Base-by-base conservation (phyloP, 805 yeast species). In the Debaryomyces hansenii region DNA sequence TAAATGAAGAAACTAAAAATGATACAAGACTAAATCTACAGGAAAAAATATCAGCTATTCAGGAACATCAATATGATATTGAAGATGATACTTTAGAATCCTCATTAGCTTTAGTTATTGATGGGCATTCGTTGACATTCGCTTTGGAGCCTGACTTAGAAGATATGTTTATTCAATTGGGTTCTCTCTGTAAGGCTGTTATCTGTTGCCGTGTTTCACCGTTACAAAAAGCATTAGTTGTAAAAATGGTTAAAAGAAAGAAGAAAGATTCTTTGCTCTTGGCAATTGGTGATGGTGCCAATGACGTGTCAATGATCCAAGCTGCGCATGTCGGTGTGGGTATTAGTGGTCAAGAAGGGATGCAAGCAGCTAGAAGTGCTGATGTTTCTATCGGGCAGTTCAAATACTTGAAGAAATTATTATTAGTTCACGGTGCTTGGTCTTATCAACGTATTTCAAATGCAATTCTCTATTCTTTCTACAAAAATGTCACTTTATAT, bases 281-380 rank as follows among this genome's bases (percentile, higher is more conserved):
- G 49, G 98, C 99, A 0, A 86, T 94, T 60, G 99, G 99, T 37
- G 99, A 94, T 68, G 99, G 99, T 60, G 99, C 99, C 2, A 94
- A 94, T 62, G 99, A 94, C 70, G 99, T 94, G 35, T 86, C 96
- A 32, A 94, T 94, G 99, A 94, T 94, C 54, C 99, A 94, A 67
- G 98, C 99, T 12, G 99, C 99, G 0, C 98, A 94, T 66, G 97
- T 94, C 44, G 99, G 99, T 52, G 96, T 94, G 20, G 99, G 99
- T 63, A 95, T 94, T 52, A 88, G 96, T 67, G 99, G 99, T 54
- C 86, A 90, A 92, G 99, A 94, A 70, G 99, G 99, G 55, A 90
- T 91, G 90, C 99, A 94, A 68, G 99, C 99, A 9, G 97, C 99
- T 0, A 80, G 99, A 64, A 85, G 96, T 64, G 98, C 99, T 0